These are phyloP conservation scores for Trichoderma sp. DNA, from an alignment of 2,329 filamentous ascomycete genomes.

Conservation along the genomic window DNA sequence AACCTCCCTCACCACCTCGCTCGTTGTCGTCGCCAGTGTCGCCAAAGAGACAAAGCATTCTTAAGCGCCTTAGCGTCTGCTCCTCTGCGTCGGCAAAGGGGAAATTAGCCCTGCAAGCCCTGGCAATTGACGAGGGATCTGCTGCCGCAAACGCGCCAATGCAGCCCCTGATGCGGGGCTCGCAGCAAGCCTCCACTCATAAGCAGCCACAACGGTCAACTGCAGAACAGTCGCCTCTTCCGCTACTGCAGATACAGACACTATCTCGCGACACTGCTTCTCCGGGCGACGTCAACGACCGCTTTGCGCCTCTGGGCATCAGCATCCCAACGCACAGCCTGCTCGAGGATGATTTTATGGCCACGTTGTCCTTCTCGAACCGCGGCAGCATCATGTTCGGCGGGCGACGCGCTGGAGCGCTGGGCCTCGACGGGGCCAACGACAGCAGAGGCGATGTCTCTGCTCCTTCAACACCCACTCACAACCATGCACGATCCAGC, in stretches of 20 bases:
- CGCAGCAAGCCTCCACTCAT: conserved; percentile 22
- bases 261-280: conserved; percentile 26
- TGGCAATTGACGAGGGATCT: conserved; percentile 23
- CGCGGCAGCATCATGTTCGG: conserved; percentile 62
- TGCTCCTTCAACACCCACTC: conserved; percentile 7
- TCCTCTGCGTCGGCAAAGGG: conserved; percentile 28
- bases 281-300: conserved; percentile 31
- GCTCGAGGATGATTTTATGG: conserved; percentile 57
- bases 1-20: neutral
- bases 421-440: conserved; percentile 20
- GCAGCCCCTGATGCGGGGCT: conserved; percentile 28
- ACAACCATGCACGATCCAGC: conserved; percentile 11
- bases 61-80: conserved; percentile 29
- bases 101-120: conserved; percentile 26
- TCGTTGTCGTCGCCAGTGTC: conserved; percentile 1
- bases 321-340: conserved; percentile 55
- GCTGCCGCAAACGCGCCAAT: conserved; percentile 14
- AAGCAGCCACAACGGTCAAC: conserved; percentile 19
- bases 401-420: conserved; percentile 37
- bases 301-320: conserved; percentile 53
- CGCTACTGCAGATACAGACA: neutral
- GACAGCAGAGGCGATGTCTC: conserved; percentile 19
- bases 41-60: conserved; percentile 25
- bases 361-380: conserved; percentile 58
- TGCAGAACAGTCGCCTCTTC: conserved; percentile 10